A percentile compares a stretch with the other conserved stretches of the same genome.
phyloP scores from a whole-genome alignment of 2,329 filamentous ascomycete genomes.

The Cytospora piceae region DNA sequence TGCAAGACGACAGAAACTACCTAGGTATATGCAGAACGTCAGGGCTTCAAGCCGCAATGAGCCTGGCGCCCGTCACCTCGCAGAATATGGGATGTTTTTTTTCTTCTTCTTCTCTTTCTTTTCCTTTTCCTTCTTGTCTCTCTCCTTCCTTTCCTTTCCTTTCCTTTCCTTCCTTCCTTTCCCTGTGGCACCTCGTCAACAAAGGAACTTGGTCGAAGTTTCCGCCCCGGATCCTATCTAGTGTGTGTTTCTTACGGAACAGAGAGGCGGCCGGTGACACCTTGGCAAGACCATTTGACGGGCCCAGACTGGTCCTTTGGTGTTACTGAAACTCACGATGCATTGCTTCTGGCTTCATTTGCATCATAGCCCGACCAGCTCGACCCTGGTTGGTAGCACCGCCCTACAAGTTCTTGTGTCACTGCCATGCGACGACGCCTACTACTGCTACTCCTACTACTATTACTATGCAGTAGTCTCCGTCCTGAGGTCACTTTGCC shows the following conservation, averaged over 20 bases:
- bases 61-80: background rate
- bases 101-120: too few relatives aligned
- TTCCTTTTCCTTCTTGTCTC: too few relatives aligned
- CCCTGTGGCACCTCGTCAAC: background rate
- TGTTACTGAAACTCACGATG: slow-evolving; percentile 24
- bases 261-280: slow-evolving; percentile 16
- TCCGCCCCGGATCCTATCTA: background rate
- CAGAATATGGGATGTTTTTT: background rate
- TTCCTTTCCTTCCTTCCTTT: background rate
- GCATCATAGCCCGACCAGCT: slow-evolving; percentile 23
- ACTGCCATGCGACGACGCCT: slow-evolving; percentile 4
- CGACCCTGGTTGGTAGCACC: slow-evolving; percentile 4
- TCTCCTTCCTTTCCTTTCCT: too few relatives aligned
- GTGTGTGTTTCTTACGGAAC: slow-evolving; percentile 14
- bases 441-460: too few relatives aligned
- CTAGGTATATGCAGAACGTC: slow-evolving; percentile 9
- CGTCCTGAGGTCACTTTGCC: background rate
- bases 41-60: slow-evolving; percentile 2
- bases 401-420: slow-evolving; percentile 5
- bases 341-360: slow-evolving; percentile 25
- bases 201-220: background rate
- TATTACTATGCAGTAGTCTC: background rate
- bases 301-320: slow-evolving; percentile 25
- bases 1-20: background rate
- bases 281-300: slow-evolving; percentile 2